Conservation (phyloP, 108 stramenopile genomes). For the Conticribra guillardii region DNA sequence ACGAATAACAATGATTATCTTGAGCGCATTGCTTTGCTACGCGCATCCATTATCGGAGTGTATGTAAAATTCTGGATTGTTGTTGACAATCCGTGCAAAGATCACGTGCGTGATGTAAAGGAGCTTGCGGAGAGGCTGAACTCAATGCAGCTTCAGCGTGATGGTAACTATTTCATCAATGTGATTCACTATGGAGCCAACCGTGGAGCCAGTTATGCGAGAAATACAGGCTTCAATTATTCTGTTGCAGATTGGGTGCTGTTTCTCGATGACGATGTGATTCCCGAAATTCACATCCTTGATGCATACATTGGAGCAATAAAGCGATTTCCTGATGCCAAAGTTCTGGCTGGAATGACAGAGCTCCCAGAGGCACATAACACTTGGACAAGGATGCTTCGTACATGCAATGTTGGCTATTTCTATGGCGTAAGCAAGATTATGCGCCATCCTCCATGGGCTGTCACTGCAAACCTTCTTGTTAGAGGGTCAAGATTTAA, state of each 20-base stretch:
- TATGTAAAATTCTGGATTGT: slow-evolving; percentile 49
- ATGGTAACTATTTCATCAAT: slow-evolving; percentile 42
- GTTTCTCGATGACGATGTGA: slow-evolving; percentile 78
- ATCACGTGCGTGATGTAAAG: slow-evolving; percentile 24
- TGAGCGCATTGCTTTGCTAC: slow-evolving; percentile 13
- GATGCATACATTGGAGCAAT: slow-evolving; percentile 58
- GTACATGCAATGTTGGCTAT: slow-evolving; percentile 46
- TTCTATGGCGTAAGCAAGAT: slow-evolving; percentile 50
- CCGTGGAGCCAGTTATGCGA: slow-evolving; percentile 58
- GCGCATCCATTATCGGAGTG: slow-evolving; percentile 15
- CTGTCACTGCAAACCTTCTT: slow-evolving; percentile 64
- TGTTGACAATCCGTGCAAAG: slow-evolving; percentile 39
- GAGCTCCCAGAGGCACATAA: slow-evolving; percentile 40
- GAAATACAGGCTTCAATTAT: slow-evolving; percentile 58
- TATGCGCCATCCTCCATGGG: slow-evolving; percentile 56
- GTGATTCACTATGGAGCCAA: slow-evolving; percentile 53
- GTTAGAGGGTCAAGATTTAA: slow-evolving; percentile 34
- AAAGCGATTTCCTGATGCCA: slow-evolving; percentile 38
- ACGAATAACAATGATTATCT: slow-evolving; percentile 25
- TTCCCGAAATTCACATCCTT: slow-evolving; percentile 51
- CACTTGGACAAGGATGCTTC: slow-evolving; percentile 39
- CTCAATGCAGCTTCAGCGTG: slow-evolving; percentile 9
- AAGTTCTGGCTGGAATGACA: slow-evolving; percentile 47
- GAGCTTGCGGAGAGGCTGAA: slow-evolving; percentile 24
- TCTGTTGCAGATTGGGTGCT: slow-evolving; percentile 59